Evolutionary conservation across 148 eudicot genomes (phyloP).

Genomic region (Tetragonia tetragonoides): DNA sequence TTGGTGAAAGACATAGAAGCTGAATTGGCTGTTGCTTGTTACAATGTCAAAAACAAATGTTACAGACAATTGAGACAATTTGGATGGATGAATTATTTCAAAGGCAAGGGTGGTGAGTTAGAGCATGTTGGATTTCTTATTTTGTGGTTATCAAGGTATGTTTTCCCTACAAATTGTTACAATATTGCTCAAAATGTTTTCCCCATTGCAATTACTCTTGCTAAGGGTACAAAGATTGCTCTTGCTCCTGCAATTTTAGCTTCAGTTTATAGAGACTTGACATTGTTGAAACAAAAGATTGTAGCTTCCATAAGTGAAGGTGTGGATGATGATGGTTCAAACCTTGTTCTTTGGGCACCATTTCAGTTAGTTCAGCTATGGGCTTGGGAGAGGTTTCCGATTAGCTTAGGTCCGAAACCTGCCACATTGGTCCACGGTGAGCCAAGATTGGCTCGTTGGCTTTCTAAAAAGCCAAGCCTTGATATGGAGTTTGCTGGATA

Average conservation of each 20-base stretch:
- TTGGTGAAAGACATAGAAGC: not conserved
- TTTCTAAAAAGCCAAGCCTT: not conserved
- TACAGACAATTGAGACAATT: not conserved
- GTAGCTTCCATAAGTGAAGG: not conserved
- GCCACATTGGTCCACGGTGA: not conserved
- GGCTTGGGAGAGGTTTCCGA: slow-evolving; percentile 54
- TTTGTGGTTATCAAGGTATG: slow-evolving; percentile 39
- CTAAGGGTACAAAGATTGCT: slow-evolving; percentile 25
- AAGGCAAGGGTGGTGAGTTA: slow-evolving; percentile 21
- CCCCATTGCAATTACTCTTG: slow-evolving; percentile 29
- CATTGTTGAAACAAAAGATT: slow-evolving; percentile 16
- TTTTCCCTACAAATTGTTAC: slow-evolving; percentile 3
- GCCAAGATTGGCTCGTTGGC: slow-evolving; percentile 37
- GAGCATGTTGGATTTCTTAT: slow-evolving; percentile 38
- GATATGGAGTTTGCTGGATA: slow-evolving; percentile 19
- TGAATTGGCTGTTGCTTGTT: not conserved
- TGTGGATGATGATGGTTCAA: not conserved
- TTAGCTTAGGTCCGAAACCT: slow-evolving; percentile 19
- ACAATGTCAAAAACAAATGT: not conserved
- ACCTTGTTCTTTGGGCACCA: slow-evolving; percentile 19
- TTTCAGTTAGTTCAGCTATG: slow-evolving; percentile 48
- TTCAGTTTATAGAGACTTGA: slow-evolving; percentile 39
- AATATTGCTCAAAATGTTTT: slow-evolving; percentile 9
- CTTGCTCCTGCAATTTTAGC: slow-evolving; percentile 38
- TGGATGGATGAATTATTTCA: slow-evolving; percentile 33